A percentile compares a stretch with the other conserved stretches of the same genome.
phyloP scores from a whole-genome alignment of 352 stramenopile species.

The Globisporangium paroecandrum region DNA sequence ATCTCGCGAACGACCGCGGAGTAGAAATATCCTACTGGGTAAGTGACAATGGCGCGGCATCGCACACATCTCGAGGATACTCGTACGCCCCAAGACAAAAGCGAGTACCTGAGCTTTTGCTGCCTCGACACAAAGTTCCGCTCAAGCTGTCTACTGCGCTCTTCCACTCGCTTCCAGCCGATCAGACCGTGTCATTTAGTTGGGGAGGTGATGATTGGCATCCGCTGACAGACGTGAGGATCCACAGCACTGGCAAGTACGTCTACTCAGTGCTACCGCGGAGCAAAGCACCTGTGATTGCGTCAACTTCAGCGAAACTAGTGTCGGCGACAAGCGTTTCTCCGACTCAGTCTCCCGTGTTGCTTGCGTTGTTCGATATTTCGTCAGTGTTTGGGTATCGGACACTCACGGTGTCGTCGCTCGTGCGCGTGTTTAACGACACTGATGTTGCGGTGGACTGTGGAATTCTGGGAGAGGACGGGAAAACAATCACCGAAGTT shows the following conservation, averaged over 20 bases:
- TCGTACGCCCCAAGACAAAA: conserved; percentile 53
- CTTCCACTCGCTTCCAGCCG: conserved; percentile 58
- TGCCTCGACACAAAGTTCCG: conserved; percentile 53
- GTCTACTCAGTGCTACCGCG: conserved; percentile 61
- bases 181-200: conserved; percentile 75
- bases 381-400: conserved; percentile 62
- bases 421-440: conserved; percentile 80
- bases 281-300: not conserved
- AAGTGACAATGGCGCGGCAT: conserved; percentile 39
- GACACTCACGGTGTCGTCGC: conserved; percentile 76
- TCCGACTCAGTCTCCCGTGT: conserved; percentile 17
- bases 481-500: conserved; percentile 53
- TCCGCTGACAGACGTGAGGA: conserved; percentile 71
- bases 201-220: conserved; percentile 71
- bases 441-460: conserved; percentile 52
- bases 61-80: conserved; percentile 42
- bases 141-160: conserved; percentile 70
- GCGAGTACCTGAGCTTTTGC: conserved; percentile 38
- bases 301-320: not conserved
- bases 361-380: conserved; percentile 76
- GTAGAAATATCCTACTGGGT: conserved; percentile 64
- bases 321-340: conserved; percentile 1
- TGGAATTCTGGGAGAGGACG: conserved; percentile 52
- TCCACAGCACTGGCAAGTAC: conserved; percentile 74
- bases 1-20: conserved; percentile 70